Conservation (phyloP, 2,329 filamentous ascomycete genomes). For the Colletotrichum filicis region DNA sequence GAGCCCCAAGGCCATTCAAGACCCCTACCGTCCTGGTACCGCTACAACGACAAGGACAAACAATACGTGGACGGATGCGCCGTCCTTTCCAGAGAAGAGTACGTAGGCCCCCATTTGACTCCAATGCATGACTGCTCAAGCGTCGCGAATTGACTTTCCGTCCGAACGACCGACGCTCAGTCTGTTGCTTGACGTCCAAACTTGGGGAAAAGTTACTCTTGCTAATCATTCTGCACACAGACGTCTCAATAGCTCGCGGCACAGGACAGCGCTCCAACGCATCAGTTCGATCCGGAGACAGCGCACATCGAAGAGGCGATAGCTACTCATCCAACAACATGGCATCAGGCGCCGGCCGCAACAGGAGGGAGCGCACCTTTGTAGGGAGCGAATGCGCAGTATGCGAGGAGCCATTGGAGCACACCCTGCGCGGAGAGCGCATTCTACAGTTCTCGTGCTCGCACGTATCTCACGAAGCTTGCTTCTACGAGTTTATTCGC, state of each 20-base stretch:
- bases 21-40: conserved; percentile 32
- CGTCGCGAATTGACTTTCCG: neutral
- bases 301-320: conserved; percentile 50
- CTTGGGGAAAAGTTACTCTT: neutral
- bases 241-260: conserved; percentile 41
- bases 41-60: conserved; percentile 27
- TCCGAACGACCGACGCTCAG: neutral
- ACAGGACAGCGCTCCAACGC: conserved; percentile 45
- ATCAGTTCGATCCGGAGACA: conserved; percentile 46
- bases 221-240: conserved; percentile 33
- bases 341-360: conserved; percentile 71
- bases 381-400: conserved; percentile 95
- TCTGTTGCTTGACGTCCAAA: neutral
- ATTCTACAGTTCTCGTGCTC: conserved; percentile 95
- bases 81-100: conserved; percentile 56
- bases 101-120: conserved; percentile 37
- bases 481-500: conserved; percentile 98
- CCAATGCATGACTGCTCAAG: neutral
- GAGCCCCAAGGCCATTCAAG: conserved; percentile 29
- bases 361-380: conserved; percentile 91
- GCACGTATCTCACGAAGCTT: conserved; percentile 98
- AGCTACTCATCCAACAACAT: conserved; percentile 46
- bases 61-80: conserved; percentile 38
- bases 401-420: conserved; percentile 95
- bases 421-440: conserved; percentile 92